Percentiles rank a stretch among this genome's conserved stretches.
Conservation (phyloP, 2,329 filamentous ascomycete genomes). For the Paradendryphiella salina region DNA sequence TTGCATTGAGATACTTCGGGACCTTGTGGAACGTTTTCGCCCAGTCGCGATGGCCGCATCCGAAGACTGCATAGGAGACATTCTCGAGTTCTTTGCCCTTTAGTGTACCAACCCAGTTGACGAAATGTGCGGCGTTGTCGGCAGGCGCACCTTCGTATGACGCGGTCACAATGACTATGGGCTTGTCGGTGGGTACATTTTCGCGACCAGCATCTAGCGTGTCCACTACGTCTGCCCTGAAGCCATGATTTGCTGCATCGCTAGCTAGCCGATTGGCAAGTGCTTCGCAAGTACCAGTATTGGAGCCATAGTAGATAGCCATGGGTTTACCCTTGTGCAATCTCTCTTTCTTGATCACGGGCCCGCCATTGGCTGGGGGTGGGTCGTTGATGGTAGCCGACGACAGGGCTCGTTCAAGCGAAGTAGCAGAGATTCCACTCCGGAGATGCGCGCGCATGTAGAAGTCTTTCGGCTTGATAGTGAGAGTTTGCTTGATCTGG, state of each 20-base stretch:
- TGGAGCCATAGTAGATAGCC: conserved; percentile 47
- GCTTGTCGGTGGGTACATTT: conserved; percentile 42
- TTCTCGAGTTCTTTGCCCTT: conserved; percentile 37
- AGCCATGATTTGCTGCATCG: conserved; percentile 45
- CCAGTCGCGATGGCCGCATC: conserved; percentile 51
- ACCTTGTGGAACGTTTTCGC: conserved; percentile 49
- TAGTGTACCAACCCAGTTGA: conserved; percentile 45
- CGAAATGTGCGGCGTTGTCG: conserved; percentile 50
- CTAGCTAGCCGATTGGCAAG: conserved; percentile 46
- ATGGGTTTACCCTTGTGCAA: conserved; percentile 36
- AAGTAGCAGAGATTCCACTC: conserved; percentile 38
- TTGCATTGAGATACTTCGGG: conserved; percentile 44
- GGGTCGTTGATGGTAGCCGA: conserved; percentile 27
- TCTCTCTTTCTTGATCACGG: conserved; percentile 16
- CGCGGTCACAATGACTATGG: conserved; percentile 47
- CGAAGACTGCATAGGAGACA: conserved; percentile 49
- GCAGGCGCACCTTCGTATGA: conserved; percentile 51
- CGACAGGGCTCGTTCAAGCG: conserved; percentile 34
- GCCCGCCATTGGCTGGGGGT: conserved; percentile 10
- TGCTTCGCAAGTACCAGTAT: conserved; percentile 50
- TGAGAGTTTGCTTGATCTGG: conserved; percentile 51
- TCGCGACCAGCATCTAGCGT: conserved; percentile 44
- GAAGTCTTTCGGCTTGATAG: conserved; percentile 52
- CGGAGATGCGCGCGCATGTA: conserved; percentile 45
- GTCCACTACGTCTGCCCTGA: conserved; percentile 40